Conservation (phyloP, 2,329 filamentous ascomycete genomes). For the Colletotrichum cuscutae region DNA sequence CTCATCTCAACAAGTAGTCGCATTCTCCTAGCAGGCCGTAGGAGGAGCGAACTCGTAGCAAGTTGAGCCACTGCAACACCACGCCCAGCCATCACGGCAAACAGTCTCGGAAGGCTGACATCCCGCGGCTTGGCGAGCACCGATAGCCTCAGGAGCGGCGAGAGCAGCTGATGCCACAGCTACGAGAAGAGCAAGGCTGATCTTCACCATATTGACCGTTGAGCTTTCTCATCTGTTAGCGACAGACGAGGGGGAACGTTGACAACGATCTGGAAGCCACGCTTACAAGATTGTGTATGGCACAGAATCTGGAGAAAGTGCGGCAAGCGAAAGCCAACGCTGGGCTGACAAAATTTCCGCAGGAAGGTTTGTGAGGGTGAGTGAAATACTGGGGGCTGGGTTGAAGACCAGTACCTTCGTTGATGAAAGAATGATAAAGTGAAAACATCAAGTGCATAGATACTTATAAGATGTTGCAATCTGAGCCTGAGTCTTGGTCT, state of each 20-base stretch:
- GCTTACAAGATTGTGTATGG: not conserved
- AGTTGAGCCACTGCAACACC: constrained; percentile 3
- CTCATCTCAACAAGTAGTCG: too few species aligned
- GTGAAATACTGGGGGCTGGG: too few species aligned
- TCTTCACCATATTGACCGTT: not conserved
- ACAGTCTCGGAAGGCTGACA: constrained; percentile 13
- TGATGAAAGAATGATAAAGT: not conserved
- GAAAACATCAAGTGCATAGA: not conserved
- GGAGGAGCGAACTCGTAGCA: constrained; percentile 26
- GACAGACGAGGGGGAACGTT: not conserved
- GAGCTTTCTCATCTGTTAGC: not conserved
- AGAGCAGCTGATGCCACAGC: not conserved
- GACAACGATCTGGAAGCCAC: too few species aligned
- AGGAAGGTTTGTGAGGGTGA: too few species aligned
- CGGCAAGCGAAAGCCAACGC: too few species aligned
- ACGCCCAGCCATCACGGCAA: constrained; percentile 23
- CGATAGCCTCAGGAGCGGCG: constrained; percentile 1
- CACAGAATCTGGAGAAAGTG: too few species aligned
- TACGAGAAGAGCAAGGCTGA: not conserved
- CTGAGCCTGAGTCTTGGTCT: not conserved
- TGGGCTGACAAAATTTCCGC: too few species aligned
- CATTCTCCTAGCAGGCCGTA: not conserved
- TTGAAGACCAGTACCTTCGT: too few species aligned
- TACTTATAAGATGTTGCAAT: not conserved
- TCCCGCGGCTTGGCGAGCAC: constrained; percentile 3